Conservation (phyloP, 2,329 filamentous ascomycete genomes). For the Leptographium lundbergii region DNA sequence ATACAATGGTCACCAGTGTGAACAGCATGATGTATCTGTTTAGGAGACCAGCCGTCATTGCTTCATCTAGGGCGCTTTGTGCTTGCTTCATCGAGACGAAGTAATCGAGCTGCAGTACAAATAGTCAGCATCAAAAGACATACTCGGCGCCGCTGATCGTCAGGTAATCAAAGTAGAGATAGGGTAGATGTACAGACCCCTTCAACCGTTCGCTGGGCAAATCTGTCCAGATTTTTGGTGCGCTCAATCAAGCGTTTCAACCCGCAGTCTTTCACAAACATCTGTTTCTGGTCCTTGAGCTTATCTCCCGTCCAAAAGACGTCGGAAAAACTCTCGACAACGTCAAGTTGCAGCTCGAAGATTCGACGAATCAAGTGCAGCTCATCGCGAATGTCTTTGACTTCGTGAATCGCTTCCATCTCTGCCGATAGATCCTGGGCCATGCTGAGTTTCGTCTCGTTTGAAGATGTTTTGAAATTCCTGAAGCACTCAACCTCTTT, state of each 20-base stretch:
- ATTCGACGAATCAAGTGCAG: background rate
- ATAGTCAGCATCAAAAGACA: background rate
- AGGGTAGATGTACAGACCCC: background rate
- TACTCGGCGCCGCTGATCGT: too few species aligned
- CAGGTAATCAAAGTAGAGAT: too few species aligned
- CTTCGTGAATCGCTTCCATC: background rate
- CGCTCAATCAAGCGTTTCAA: background rate
- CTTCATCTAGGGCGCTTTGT: background rate
- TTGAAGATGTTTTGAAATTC: background rate
- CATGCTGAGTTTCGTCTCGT: background rate
- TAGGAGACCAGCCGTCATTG: background rate
- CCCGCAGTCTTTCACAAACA: background rate
- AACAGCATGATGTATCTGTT: constrained; percentile 1
- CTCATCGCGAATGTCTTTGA: background rate
- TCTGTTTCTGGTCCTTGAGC: background rate
- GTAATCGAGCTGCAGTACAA: background rate
- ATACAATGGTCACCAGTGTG: background rate
- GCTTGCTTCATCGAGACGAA: constrained; percentile 1
- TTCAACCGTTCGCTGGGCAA: background rate
- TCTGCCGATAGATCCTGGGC: background rate
- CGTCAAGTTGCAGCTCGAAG: background rate
- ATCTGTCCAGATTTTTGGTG: background rate
- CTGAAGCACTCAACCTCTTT: background rate
- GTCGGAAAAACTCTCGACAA: background rate
- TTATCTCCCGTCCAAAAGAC: background rate